Evolutionary conservation across 2,329 filamentous ascomycete species (phyloP).

Genomic region (Salinomyces thailandicus): DNA sequence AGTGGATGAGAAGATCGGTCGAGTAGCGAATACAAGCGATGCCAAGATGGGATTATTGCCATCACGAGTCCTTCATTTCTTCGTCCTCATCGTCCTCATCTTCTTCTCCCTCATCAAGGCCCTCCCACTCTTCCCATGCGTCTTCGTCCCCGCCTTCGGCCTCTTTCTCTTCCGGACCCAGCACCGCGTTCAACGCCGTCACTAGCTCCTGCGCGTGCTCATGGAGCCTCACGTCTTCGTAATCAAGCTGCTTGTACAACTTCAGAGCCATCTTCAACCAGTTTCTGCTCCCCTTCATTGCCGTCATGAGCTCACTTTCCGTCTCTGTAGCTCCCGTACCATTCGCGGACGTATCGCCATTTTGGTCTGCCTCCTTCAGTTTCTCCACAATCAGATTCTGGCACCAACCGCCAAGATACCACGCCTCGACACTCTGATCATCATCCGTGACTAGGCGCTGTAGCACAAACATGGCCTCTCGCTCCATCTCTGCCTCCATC

Average conservation of each 20-base stretch:
- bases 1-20: no score
- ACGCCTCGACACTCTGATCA: conserved; percentile 87
- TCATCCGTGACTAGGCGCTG: conserved; percentile 79
- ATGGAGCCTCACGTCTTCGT: conserved; percentile 70
- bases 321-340: conserved; percentile 8
- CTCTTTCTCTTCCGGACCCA: conserved; percentile 35
- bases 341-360: conserved; percentile 6
- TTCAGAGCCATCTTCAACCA: conserved; percentile 75
- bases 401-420: conserved; percentile 95
- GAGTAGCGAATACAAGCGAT: no score
- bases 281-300: conserved; percentile 64
- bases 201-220: conserved; percentile 66
- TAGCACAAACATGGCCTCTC: conserved; percentile 73
- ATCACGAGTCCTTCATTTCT: conserved; percentile 24
- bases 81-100: conserved; percentile 23
- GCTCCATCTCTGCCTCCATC: conserved; percentile 81
- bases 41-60: no score
- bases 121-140: conserved; percentile 25
- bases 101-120: conserved; percentile 26
- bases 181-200: conserved; percentile 33
- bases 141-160: conserved; percentile 31
- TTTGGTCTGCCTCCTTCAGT: conserved; percentile 37
- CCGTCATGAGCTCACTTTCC: conserved; percentile 36
- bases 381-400: conserved; percentile 69
- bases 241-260: conserved; percentile 68